A percentile compares a stretch with the other conserved stretches of the same genome.
phyloP scores from a whole-genome alignment of 768 basidiomycete genomes.

The Lentinula raphanica region DNA sequence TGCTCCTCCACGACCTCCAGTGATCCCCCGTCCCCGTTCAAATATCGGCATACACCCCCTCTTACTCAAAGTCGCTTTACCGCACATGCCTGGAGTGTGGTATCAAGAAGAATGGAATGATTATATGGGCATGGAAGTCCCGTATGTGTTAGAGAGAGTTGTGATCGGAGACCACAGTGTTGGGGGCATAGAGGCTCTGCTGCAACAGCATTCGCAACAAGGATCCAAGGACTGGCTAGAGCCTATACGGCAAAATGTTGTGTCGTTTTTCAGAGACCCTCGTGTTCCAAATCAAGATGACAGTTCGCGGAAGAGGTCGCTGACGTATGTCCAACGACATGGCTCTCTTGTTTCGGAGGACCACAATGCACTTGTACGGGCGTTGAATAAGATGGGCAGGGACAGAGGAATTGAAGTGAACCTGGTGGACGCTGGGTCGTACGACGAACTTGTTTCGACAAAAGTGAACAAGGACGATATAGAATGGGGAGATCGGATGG shows the following conservation, averaged over 20 bases:
- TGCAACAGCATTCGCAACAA: conserved; percentile 31
- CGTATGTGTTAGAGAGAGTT: conserved; percentile 71
- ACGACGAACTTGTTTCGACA: conserved; percentile 26
- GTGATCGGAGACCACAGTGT: conserved; percentile 76
- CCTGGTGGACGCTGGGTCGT: conserved; percentile 36
- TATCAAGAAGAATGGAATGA: conserved; percentile 77
- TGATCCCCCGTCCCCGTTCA: conserved; percentile 34
- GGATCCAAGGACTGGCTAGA: conserved; percentile 66
- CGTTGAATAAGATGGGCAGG: conserved; percentile 46
- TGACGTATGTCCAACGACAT: conserved; percentile 69
- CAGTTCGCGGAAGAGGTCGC: conserved; percentile 33
- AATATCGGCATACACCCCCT: conserved; percentile 69
- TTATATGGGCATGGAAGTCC: conserved; percentile 57
- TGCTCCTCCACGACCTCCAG: background rate
- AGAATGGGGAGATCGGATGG: conserved; percentile 59
- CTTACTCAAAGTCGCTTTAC: conserved; percentile 39
- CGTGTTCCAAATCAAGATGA: conserved; percentile 17
- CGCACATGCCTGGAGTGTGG: conserved; percentile 30
- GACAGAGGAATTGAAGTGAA: conserved; percentile 51
- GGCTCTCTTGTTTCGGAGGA: conserved; percentile 49
- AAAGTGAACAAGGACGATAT: conserved; percentile 18
- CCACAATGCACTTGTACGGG: conserved; percentile 57
- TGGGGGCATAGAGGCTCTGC: conserved; percentile 44
- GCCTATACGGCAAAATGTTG: conserved; percentile 41
- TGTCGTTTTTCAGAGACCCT: conserved; percentile 37